A percentile compares a stretch with the other conserved stretches of the same genome.
phyloP scores from a whole-genome alignment of 2,329 filamentous ascomycete species.

The Venturia carpophila region DNA sequence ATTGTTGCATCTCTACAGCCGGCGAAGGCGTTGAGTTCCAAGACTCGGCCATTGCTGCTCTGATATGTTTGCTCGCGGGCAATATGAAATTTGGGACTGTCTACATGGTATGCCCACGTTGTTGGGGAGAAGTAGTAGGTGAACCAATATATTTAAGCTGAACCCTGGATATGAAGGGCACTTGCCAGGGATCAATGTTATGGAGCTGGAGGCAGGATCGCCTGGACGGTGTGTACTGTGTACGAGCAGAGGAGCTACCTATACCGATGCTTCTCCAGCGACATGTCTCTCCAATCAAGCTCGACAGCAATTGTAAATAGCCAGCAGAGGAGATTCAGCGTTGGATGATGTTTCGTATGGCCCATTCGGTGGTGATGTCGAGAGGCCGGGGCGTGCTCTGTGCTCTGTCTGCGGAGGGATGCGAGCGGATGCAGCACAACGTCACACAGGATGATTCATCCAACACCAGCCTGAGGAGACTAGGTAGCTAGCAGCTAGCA shows the following conservation, averaged over 20 bases:
- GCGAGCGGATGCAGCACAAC: background rate
- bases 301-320: background rate
- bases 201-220: background rate
- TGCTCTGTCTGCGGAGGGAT: background rate
- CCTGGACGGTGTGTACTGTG: background rate
- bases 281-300: background rate
- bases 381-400: background rate
- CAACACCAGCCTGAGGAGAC: background rate
- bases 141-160: background rate
- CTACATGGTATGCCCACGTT: background rate
- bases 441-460: constrained; percentile 4
- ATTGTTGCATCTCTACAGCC: background rate
- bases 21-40: background rate
- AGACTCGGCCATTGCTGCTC: background rate
- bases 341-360: background rate
- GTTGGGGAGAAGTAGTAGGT: background rate
- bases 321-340: background rate
- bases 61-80: background rate
- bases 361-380: background rate
- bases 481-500: no score
- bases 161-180: background rate
- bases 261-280: background rate
- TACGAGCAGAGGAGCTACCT: background rate
- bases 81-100: background rate
- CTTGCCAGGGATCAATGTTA: background rate